These are phyloP conservation scores for Neoboletus brunneissimus DNA, from an alignment of 768 basidiomycete species.

Conservation along the genomic window DNA sequence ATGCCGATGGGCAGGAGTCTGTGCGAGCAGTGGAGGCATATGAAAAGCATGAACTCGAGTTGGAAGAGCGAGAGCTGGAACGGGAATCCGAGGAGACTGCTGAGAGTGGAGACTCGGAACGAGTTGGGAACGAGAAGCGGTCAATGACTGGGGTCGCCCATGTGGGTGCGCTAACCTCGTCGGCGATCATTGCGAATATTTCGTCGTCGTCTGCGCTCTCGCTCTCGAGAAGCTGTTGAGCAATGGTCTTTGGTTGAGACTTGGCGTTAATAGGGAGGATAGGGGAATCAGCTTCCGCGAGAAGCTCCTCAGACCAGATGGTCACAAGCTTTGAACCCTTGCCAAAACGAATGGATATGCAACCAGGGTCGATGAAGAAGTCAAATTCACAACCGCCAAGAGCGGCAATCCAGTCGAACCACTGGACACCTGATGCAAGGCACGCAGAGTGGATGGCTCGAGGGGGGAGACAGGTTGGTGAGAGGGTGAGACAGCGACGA, in stretches of 20 bases:
- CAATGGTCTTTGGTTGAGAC: constrained; percentile 55
- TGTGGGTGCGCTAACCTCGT: constrained; percentile 64
- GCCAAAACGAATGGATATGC: constrained; percentile 64
- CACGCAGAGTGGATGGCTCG: constrained; percentile 71
- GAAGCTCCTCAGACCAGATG: constrained; percentile 63
- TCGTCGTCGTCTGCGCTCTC: constrained; percentile 70
- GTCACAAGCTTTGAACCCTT: constrained; percentile 49
- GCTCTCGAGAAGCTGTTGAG: constrained; percentile 71
- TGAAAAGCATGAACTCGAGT: constrained; percentile 72
- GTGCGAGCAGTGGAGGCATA: constrained; percentile 58
- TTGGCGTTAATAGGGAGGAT: constrained; percentile 19
- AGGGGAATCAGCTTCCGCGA: constrained; percentile 26
- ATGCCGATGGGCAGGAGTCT: constrained; percentile 44
- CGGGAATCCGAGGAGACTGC: constrained; percentile 51
- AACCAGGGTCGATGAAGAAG: constrained; percentile 78
- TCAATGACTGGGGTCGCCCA: constrained; percentile 66
- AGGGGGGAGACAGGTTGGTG: constrained; percentile 66
- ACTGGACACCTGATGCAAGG: constrained; percentile 64
- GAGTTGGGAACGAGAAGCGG: constrained; percentile 52
- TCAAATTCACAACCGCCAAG: constrained; percentile 73
- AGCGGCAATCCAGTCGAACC: constrained; percentile 75
- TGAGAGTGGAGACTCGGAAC: constrained; percentile 59
- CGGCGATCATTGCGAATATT: constrained; percentile 70
- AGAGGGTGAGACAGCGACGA: constrained; percentile 71
- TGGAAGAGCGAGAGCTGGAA: constrained; percentile 61